Evolutionary conservation across 495 filamentous ascomycete species (phyloP).

Genomic region (Annulohypoxylon maeteangense): DNA sequence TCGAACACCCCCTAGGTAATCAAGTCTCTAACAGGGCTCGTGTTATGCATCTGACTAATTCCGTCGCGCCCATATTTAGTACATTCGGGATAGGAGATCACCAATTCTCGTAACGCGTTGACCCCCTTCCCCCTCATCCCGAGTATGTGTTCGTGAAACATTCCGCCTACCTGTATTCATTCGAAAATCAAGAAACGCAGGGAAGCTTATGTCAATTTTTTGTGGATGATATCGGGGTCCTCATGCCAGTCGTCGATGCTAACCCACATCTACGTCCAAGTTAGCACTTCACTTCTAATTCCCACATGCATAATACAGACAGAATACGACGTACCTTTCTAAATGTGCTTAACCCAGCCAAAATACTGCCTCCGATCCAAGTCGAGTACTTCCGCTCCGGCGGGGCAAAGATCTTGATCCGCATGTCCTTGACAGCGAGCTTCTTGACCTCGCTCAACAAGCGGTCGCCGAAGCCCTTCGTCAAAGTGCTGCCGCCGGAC

Average conservation of each 20-base stretch:
- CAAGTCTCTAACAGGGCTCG: conserved; percentile 18
- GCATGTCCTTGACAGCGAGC: conserved; percentile 97
- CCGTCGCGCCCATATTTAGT: conserved; percentile 19
- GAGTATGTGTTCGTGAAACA: background rate
- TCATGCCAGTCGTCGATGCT: conserved; percentile 99
- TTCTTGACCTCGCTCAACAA: conserved; percentile 91
- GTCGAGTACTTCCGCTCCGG: conserved; percentile 98
- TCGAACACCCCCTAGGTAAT: background rate
- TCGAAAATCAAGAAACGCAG: background rate
- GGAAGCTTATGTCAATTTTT: conserved; percentile 80
- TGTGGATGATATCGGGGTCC: conserved; percentile 98
- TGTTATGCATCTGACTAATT: conserved; percentile 13
- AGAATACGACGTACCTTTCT: conserved; percentile 78
- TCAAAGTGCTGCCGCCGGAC: conserved; percentile 91
- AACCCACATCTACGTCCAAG: conserved; percentile 87
- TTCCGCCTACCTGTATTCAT: background rate
- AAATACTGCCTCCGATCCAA: conserved; percentile 98
- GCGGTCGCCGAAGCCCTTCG: conserved; percentile 91
- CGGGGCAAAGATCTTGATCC: conserved; percentile 97
- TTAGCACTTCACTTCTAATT: conserved; percentile 10
- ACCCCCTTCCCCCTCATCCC: background rate
- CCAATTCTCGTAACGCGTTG: background rate
- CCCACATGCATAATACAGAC: background rate
- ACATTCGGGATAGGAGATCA: conserved; percentile 4
- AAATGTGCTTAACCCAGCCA: conserved; percentile 97